phyloP scores from a whole-genome alignment of 2,329 filamentous ascomycete species.

The Zasmidium citrigriseum region DNA sequence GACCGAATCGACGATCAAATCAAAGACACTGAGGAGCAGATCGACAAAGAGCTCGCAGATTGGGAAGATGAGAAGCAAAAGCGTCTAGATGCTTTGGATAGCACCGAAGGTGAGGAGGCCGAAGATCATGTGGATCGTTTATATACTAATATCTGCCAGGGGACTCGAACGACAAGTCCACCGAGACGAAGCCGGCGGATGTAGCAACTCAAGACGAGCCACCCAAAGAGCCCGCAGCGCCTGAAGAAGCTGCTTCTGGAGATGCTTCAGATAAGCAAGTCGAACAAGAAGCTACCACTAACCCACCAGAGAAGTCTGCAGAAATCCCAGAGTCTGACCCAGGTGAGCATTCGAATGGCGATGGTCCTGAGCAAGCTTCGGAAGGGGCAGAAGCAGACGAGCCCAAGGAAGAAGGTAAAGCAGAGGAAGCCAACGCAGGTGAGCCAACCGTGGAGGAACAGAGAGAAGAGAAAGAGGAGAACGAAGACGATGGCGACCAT shows the following conservation, averaged over 20 bases:
- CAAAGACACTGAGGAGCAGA: conserved; percentile 61
- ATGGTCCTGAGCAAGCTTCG: neutral
- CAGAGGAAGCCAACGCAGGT: conserved; percentile 22
- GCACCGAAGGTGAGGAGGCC: conserved; percentile 4
- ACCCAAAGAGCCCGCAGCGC: neutral
- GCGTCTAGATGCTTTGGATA: conserved; percentile 8
- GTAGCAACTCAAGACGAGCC: neutral
- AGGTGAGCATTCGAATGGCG: conserved; percentile 1
- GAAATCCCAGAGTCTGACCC: conserved; percentile 13
- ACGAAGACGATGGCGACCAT: conserved; percentile 73
- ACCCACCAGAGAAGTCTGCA: neutral
- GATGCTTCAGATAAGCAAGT: conserved; percentile 9
- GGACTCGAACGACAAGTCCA: neutral
- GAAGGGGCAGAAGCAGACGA: neutral
- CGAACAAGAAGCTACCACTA: neutral
- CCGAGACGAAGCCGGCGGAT: neutral
- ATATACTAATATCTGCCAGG: neutral
- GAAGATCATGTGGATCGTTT: conserved; percentile 1
- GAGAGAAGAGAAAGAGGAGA: conserved; percentile 25
- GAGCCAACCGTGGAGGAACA: conserved; percentile 18
- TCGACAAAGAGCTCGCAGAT: conserved; percentile 66
- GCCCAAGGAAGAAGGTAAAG: conserved; percentile 23
- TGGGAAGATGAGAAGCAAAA: conserved; percentile 51
- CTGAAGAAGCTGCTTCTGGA: neutral
- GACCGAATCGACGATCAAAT: conserved; percentile 71